Percentiles rank a stretch among this genome's conserved stretches.
Evolutionary conservation across 208 protist species (phyloP).

Genomic region (Trypanosoma rangeli): DNA sequence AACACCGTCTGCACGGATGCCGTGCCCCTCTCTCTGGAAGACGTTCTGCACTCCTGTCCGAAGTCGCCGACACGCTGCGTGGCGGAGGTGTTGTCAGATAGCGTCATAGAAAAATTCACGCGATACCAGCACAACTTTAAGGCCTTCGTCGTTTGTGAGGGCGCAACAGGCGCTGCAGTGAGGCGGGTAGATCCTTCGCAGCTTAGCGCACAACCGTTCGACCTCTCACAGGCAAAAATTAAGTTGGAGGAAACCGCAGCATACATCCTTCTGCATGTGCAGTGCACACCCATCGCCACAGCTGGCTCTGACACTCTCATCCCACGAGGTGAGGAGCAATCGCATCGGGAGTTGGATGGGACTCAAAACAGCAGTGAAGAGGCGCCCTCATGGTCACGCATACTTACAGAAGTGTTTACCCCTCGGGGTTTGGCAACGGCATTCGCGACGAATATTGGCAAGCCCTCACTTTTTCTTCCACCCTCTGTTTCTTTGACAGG

Average conservation of each 20-base stretch:
- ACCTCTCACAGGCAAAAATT: conserved; percentile 36
- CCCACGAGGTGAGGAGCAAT: neutral
- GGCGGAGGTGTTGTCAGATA: conserved; percentile 3
- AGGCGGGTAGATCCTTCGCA: conserved; percentile 20
- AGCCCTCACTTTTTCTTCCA: conserved; percentile 2
- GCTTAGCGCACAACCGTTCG: conserved; percentile 41
- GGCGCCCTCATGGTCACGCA: conserved; percentile 43
- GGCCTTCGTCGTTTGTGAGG: conserved; percentile 33
- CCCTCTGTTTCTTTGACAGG: neutral
- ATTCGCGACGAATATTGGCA: conserved; percentile 43
- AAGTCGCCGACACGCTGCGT: neutral
- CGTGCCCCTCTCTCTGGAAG: conserved; percentile 46
- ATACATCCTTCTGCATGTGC: conserved; percentile 65
- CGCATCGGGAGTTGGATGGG: conserved; percentile 9
- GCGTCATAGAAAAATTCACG: conserved; percentile 26
- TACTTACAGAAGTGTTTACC: conserved; percentile 59
- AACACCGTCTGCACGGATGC: conserved; percentile 56
- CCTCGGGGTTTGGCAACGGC: conserved; percentile 54
- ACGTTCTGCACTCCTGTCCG: conserved; percentile 16
- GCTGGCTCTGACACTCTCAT: neutral
- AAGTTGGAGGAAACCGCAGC: conserved; percentile 36
- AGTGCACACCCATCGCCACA: conserved; percentile 29
- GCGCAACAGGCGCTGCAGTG: neutral
- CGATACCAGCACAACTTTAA: conserved; percentile 53
- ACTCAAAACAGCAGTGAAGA: conserved; percentile 10